These are phyloP conservation scores for Herpetomonas tarakana DNA, from an alignment of 208 protist genomes.

Conservation along the genomic window DNA sequence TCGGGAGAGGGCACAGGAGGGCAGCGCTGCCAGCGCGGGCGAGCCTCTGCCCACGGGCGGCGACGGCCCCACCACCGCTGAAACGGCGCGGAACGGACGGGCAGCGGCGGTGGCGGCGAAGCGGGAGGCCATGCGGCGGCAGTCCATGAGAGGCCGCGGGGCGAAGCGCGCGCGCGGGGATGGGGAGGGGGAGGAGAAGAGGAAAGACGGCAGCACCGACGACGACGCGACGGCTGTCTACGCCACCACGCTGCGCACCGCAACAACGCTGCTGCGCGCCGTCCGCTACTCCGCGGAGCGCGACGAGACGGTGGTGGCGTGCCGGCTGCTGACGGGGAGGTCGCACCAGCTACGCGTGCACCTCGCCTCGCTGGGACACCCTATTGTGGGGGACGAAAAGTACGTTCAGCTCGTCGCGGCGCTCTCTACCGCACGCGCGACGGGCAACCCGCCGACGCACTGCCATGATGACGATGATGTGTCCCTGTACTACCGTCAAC, in stretches of 20 bases:
- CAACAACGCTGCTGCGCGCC: constrained; percentile 30
- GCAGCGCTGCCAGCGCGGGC: constrained; percentile 5
- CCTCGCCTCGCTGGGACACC: constrained; percentile 75
- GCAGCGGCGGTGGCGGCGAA: background rate
- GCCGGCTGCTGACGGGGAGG: constrained; percentile 80
- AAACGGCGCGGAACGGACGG: too few relatives aligned
- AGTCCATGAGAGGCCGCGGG: too few relatives aligned
- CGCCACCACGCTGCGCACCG: constrained; percentile 39
- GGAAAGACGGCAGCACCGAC: background rate
- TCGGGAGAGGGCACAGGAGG: background rate
- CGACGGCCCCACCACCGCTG: background rate
- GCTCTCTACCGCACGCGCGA: background rate
- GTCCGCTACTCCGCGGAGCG: constrained; percentile 33
- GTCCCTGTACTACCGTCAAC: constrained; percentile 5
- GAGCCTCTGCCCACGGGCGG: background rate
- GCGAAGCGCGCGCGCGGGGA: background rate
- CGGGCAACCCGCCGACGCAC: background rate
- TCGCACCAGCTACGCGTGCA: constrained; percentile 94
- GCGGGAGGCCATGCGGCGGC: too few relatives aligned
- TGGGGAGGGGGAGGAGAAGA: background rate
- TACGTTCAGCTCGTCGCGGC: constrained; percentile 38
- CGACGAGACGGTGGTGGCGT: constrained; percentile 65
- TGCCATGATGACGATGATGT: constrained; percentile 10
- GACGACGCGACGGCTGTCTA: constrained; percentile 13
- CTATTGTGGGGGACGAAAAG: constrained; percentile 78